Evolutionary conservation across 2,329 filamentous ascomycete species (phyloP), one percentile per base, ranked within the genome.

Genomic region (Thyridium curvatum): DNA sequence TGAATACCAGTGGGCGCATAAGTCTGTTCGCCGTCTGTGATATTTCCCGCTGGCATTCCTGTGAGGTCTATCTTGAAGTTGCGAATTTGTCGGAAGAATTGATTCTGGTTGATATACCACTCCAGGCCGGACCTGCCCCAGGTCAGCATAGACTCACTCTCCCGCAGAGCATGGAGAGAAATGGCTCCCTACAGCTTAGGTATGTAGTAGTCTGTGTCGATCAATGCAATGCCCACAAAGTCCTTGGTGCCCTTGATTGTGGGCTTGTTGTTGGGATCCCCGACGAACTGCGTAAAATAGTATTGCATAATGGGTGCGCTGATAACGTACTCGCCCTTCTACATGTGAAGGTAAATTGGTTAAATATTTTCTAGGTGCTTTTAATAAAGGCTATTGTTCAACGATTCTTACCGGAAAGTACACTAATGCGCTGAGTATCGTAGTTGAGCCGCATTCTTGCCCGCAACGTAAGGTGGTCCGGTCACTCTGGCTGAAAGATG

Each of bases 71-170:
- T 17, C 18, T 35, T 32, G 29, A 45, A 37, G 37, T 45, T 45
- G 1, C 41, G 43, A 14, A 45, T 39, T 13, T 40, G 32, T 3
- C 41, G 32, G 14, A 41, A 37, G 41, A 45, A 45, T 2, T 45
- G 16, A 21, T 41, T 43, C 18, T 43, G 40, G 30, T 43, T 43
- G 38, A 41, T 32, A 26, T 40, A 44, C 42, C 42, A 43, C 30
- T 39, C n/a, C n/a, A n/a, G n/a, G n/a, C n/a, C n/a, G n/a, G n/a
- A n/a, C n/a, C n/a, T n/a, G n/a, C n/a, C n/a, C n/a, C n/a, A n/a
- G n/a, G n/a, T n/a, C n/a, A n/a, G n/a, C n/a, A n/a, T n/a, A n/a
- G n/a, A n/a, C n/a, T n/a, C n/a, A n/a, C n/a, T n/a, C n/a, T n/a
- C n/a, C n/a, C n/a, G n/a, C n/a, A n/a, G n/a, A n/a, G n/a, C n/a